Evolutionary conservation across 2,329 filamentous ascomycete species (phyloP).

Genomic region (Ophiocordyceps camponoti-floridani): DNA sequence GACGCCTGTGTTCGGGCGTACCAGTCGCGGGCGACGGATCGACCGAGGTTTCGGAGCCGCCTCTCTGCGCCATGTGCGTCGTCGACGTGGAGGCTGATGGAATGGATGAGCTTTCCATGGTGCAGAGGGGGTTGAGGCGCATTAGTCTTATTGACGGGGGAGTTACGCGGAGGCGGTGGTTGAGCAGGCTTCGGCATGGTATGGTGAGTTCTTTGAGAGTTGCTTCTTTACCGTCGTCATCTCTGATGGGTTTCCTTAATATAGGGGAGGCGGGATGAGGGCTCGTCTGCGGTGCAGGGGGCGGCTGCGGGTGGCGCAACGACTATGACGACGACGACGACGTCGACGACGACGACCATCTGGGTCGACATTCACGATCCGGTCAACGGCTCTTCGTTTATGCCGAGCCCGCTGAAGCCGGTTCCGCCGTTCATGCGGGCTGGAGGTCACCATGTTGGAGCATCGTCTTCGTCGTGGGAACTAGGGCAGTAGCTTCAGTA

Average conservation of each 20-base stretch:
- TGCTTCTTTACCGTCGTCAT: too few species aligned
- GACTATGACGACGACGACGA: not conserved
- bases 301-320: too few species aligned
- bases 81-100: conserved; percentile 20
- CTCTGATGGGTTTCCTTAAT: too few species aligned
- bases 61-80: conserved; percentile 29
- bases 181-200: conserved; percentile 3
- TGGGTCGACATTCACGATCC: conserved; percentile 34
- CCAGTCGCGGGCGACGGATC: conserved; percentile 10
- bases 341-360: conserved; percentile 13
- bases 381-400: conserved; percentile 25
- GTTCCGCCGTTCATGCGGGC: conserved; percentile 28
- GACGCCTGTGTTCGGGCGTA: conserved; percentile 16
- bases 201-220: too few species aligned
- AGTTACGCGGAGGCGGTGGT: conserved; percentile 23
- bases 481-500: too few species aligned
- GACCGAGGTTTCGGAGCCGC: conserved; percentile 25
- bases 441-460: too few species aligned
- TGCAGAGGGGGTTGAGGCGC: conserved; percentile 23
- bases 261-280: conserved; percentile 5
- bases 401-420: conserved; percentile 29
- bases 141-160: conserved; percentile 27
- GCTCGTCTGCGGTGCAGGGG: not conserved
- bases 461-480: too few species aligned
- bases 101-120: conserved; percentile 12